phyloP scores from a whole-genome alignment of 257 asterid species.

The Thymus mandschuricus region DNA sequence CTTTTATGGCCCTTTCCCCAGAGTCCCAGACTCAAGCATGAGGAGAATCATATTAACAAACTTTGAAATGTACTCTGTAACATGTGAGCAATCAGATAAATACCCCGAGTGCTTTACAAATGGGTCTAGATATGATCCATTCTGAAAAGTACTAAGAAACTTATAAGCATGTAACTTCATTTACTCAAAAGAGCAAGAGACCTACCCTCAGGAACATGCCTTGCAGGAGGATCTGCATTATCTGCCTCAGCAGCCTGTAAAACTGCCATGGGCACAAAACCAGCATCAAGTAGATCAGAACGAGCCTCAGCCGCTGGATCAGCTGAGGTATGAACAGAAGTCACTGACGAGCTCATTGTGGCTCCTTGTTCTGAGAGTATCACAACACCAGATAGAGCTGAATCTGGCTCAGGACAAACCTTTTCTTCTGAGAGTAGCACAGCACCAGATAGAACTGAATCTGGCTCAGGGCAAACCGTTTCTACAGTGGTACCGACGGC shows the following conservation, averaged over 20 bases:
- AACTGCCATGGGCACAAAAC: slow-evolving; percentile 34
- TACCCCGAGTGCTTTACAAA: slow-evolving; percentile 18
- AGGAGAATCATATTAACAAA: not conserved
- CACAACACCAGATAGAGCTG: no score
- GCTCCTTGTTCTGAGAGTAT: no score
- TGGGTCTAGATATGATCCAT: slow-evolving; percentile 13
- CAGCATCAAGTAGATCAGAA: slow-evolving; percentile 41
- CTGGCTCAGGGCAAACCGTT: slow-evolving; percentile 36
- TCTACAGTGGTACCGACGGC: slow-evolving; percentile 33
- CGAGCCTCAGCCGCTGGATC: slow-evolving; percentile 36
- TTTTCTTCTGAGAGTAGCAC: slow-evolving; percentile 29
- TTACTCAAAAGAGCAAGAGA: not conserved
- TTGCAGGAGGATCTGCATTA: slow-evolving; percentile 35
- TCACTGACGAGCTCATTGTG: not conserved
- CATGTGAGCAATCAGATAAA: not conserved
- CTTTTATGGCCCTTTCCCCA: not conserved
- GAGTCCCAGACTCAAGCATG: not conserved
- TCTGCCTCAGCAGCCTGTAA: slow-evolving; percentile 41
- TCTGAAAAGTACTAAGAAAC: not conserved
- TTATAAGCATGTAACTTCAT: no score
- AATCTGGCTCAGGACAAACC: no score
- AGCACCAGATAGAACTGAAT: slow-evolving; percentile 37
- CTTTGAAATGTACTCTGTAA: not conserved
- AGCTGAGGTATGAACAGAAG: slow-evolving; percentile 30
- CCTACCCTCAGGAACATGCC: slow-evolving; percentile 41